Evolutionary conservation across 768 basidiomycete genomes (phyloP).

Genomic region (Suillus ampliporus): DNA sequence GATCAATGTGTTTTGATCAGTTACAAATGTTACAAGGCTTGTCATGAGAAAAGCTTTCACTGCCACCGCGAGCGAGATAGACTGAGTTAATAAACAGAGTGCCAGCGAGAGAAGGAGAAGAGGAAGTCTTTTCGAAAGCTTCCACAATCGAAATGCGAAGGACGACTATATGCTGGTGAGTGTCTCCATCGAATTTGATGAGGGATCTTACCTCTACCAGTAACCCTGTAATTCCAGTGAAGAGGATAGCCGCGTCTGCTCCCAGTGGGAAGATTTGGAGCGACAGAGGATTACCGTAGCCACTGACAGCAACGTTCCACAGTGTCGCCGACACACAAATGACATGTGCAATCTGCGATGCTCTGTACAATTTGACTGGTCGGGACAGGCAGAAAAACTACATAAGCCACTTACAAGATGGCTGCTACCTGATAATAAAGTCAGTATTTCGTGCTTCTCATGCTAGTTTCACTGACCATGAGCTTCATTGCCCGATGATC

Average conservation of each 20-base stretch:
- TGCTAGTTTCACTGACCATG: slow-evolving; percentile 22
- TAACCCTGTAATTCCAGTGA: neutral
- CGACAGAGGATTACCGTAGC: neutral
- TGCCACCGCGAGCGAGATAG: neutral
- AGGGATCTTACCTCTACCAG: neutral
- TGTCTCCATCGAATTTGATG: neutral
- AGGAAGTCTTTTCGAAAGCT: neutral
- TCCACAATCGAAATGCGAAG: slow-evolving; percentile 5
- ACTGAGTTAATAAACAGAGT: neutral
- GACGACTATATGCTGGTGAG: neutral
- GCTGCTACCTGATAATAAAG: slow-evolving; percentile 7
- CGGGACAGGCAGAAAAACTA: neutral
- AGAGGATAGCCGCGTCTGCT: neutral
- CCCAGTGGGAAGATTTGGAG: neutral
- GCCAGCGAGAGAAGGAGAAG: slow-evolving; percentile 4
- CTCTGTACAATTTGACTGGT: neutral
- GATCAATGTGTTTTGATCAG: neutral
- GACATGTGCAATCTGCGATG: neutral
- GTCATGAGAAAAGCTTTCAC: neutral
- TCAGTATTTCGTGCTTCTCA: neutral
- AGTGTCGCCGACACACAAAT: slow-evolving; percentile 3
- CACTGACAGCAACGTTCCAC: neutral
- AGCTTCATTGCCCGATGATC: slow-evolving; percentile 19
- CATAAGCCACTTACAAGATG: slow-evolving; percentile 6
- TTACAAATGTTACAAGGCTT: neutral